phyloP scores from a whole-genome alignment of 2,329 filamentous ascomycete genomes.

The Sclerotinia sclerotiorum region DNA sequence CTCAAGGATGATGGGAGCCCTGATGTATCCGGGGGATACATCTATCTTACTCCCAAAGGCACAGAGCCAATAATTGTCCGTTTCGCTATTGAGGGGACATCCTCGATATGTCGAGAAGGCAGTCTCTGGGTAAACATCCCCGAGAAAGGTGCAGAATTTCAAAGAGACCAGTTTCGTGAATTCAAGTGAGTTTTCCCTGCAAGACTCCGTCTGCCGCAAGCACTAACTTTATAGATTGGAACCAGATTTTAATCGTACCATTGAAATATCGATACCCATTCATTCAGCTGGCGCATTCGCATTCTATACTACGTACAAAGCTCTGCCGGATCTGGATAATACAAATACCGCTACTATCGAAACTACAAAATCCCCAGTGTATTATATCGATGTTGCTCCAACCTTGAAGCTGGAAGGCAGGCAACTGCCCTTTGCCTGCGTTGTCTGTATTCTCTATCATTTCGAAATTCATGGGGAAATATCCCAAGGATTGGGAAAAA shows the following conservation, averaged over 20 bases:
- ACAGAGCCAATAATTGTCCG: slow-evolving; percentile 75
- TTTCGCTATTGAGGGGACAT: slow-evolving; percentile 90
- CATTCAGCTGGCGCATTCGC: slow-evolving; percentile 82
- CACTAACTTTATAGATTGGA: slow-evolving; percentile 59
- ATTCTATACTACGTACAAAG: slow-evolving; percentile 90
- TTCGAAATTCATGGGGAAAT: slow-evolving; percentile 97
- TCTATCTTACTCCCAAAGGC: slow-evolving; percentile 78
- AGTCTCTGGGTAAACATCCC: slow-evolving; percentile 98
- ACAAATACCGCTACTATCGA: slow-evolving; percentile 49
- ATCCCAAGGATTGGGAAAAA: slow-evolving; percentile 84
- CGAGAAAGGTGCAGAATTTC: slow-evolving; percentile 70
- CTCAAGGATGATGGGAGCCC: slow-evolving; percentile 93
- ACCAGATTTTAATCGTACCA: slow-evolving; percentile 88
- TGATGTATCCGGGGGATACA: slow-evolving; percentile 83
- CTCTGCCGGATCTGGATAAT: slow-evolving; percentile 70
- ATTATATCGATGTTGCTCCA: slow-evolving; percentile 94
- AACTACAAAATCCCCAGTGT: slow-evolving; percentile 68
- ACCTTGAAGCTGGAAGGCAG: slow-evolving; percentile 71
- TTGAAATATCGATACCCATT: slow-evolving; percentile 87
- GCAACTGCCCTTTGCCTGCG: slow-evolving; percentile 77
- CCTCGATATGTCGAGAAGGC: slow-evolving; percentile 91
- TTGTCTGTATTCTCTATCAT: slow-evolving; percentile 91
- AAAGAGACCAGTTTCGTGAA: slow-evolving; percentile 76
- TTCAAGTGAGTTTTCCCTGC: slow-evolving; percentile 67
- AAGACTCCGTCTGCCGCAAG: neutral